A percentile compares a stretch with the other conserved stretches of the same genome.
These are phyloP conservation scores for Auricularia cornea DNA, from an alignment of 768 basidiomycete genomes.

Conservation along the genomic window DNA sequence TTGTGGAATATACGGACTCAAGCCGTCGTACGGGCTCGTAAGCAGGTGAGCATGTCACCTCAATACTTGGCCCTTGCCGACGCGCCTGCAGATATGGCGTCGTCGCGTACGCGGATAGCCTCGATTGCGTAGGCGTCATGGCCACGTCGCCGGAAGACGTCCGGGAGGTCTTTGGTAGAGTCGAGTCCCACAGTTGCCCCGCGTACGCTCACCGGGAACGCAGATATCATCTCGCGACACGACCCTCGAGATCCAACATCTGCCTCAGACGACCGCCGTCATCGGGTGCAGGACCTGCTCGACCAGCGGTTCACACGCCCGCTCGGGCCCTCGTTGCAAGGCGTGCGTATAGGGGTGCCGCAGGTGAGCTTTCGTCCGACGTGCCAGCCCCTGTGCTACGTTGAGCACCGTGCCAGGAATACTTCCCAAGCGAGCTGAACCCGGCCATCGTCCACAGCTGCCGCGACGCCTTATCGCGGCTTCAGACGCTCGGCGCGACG, in stretches of 20 bases:
- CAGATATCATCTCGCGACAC: constrained; percentile 43
- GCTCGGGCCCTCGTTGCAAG: constrained; percentile 26
- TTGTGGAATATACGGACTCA: constrained; percentile 85
- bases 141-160: constrained; percentile 44
- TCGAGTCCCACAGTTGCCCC: too few relatives aligned
- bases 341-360: constrained; percentile 68
- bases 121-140: constrained; percentile 90
- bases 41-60: constrained; percentile 50
- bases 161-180: constrained; percentile 55
- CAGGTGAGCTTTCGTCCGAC: constrained; percentile 34
- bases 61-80: not conserved
- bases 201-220: not conserved
- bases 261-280: constrained; percentile 33
- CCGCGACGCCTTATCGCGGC: constrained; percentile 34
- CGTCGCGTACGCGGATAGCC: constrained; percentile 86
- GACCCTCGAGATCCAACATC: constrained; percentile 75
- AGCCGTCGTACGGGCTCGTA: constrained; percentile 89
- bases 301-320: constrained; percentile 2
- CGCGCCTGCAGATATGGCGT: constrained; percentile 64
- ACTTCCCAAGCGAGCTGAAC: constrained; percentile 66
- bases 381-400: not conserved
- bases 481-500: constrained; percentile 50
- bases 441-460: constrained; percentile 36
- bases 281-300: not conserved
- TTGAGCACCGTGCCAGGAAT: constrained; percentile 43